phyloP scores from a whole-genome alignment of 1,139 yeast species.

The Diutina siamensis region DNA sequence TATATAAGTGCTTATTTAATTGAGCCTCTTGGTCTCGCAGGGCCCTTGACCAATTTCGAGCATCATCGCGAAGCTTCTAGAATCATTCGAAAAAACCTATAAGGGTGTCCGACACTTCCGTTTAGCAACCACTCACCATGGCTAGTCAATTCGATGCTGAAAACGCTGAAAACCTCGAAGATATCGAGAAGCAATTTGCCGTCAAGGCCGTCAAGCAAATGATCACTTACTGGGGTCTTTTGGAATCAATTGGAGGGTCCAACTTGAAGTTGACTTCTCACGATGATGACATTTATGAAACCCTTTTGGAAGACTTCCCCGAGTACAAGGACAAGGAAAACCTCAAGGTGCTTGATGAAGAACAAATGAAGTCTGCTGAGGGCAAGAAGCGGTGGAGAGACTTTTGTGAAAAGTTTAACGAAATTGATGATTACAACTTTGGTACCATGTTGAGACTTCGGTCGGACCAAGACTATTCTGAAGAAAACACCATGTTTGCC shows the following conservation, averaged over 20 bases:
- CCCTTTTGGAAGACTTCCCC: slow-evolving; percentile 67
- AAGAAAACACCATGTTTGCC: slow-evolving; percentile 77
- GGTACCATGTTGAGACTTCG: slow-evolving; percentile 83
- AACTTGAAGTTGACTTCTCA: slow-evolving; percentile 62
- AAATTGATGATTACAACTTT: slow-evolving; percentile 83
- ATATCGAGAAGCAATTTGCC: slow-evolving; percentile 90
- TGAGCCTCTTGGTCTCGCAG: neutral
- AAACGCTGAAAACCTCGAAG: slow-evolving; percentile 48
- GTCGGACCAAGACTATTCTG: slow-evolving; percentile 62
- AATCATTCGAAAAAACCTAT: neutral
- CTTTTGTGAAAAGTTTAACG: slow-evolving; percentile 75
- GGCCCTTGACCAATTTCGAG: neutral
- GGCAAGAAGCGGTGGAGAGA: slow-evolving; percentile 91
- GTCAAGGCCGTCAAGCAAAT: slow-evolving; percentile 96
- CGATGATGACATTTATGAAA: slow-evolving; percentile 75
- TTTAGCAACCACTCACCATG: neutral
- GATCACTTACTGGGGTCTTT: slow-evolving; percentile 81
- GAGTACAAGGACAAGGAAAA: slow-evolving; percentile 56
- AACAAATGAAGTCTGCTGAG: slow-evolving; percentile 63
- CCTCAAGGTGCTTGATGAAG: slow-evolving; percentile 55
- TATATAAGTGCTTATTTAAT: too few species aligned
- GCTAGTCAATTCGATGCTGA: slow-evolving; percentile 31
- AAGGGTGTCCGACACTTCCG: neutral
- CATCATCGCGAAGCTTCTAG: neutral
- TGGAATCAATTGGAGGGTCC: slow-evolving; percentile 68